Base-by-base conservation (phyloP, 1,284 basidiomycete species). In the Sporisorium reilianum region DNA sequence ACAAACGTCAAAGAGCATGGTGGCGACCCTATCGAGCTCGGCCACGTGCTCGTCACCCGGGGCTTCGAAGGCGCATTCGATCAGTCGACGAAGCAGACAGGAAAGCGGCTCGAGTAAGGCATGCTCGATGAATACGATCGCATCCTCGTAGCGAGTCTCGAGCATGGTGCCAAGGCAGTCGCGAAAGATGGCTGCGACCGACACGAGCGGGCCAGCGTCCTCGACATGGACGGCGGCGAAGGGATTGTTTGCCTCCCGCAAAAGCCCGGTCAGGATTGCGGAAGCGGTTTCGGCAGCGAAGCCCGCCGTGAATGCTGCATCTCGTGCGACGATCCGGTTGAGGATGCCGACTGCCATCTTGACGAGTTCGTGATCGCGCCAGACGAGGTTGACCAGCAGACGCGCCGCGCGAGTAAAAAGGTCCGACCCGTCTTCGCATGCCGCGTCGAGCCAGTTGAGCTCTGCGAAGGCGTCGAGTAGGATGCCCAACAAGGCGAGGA, bases 11-110 rank as follows among this genome's bases (percentile, higher is more conserved):
- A 49, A 62, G 7, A 71, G 48, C 26, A 12, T 38, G 7, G 63
- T 59, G 14, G 44, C 52, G 5, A 57, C 28, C 32, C 3, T 18
- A n/a, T 71, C 68, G 36, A 65, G 51, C 55, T 71, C 63, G 5
- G 34, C 50, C 5, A 32, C 9, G n/a, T 11, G 45, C 14, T 64
- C 54, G 32, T 60, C 45, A 9, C 12, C 7, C 0, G 41, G 36
- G n/a, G 23, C 9, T 1, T 64, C 48, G 22, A 30, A 16, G 2
- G 55, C 59, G 1, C 32, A 42, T 40, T 59, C 53, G n/a, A 64
- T 40, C 32, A 60, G 4, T 1, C 11, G n/a, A 34, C 49, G 44
- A 34, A 63, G 18, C 26, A 69, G 8, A 10, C 23, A 10, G 10
- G 56, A 55, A 23, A 64, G 42, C 14, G 55, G 46, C 7, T 32